These are phyloP conservation scores for Mangifera indica DNA, from an alignment of 345 rosid genomes.

Conservation along the genomic window DNA sequence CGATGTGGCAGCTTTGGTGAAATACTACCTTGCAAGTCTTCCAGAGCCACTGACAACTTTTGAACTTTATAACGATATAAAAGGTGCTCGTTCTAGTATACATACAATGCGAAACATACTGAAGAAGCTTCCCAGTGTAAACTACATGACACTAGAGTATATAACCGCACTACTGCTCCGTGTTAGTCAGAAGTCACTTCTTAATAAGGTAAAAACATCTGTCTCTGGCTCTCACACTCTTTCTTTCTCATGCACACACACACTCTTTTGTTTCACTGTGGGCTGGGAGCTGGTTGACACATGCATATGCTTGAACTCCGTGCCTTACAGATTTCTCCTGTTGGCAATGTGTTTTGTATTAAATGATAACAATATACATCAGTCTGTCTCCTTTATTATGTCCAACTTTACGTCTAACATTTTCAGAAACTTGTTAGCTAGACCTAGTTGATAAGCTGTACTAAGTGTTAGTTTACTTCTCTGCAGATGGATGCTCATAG, in stretches of 20 bases:
- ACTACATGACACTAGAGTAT: conserved; percentile 85
- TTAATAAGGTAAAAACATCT: conserved; percentile 63
- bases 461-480: conserved; percentile 13
- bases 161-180: conserved; percentile 75
- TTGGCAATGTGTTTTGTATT: background rate
- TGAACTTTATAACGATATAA: conserved; percentile 74
- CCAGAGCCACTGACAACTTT: conserved; percentile 81
- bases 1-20: conserved; percentile 71
- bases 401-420: background rate
- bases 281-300: background rate
- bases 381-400: background rate
- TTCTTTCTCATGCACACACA: no score
- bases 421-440: background rate
- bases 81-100: conserved; percentile 71
- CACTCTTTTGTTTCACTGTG: background rate
- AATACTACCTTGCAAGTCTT: conserved; percentile 92
- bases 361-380: background rate
- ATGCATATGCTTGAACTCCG: background rate
- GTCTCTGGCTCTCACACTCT: background rate
- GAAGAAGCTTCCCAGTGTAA: conserved; percentile 79
- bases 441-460: conserved; percentile 1
- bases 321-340: background rate
- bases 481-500: conserved; percentile 85
- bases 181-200: conserved; percentile 75
- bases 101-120: conserved; percentile 61